Base-by-base conservation (phyloP, 371 early-diverging fungal species). In the Mortierella sp. region DNA sequence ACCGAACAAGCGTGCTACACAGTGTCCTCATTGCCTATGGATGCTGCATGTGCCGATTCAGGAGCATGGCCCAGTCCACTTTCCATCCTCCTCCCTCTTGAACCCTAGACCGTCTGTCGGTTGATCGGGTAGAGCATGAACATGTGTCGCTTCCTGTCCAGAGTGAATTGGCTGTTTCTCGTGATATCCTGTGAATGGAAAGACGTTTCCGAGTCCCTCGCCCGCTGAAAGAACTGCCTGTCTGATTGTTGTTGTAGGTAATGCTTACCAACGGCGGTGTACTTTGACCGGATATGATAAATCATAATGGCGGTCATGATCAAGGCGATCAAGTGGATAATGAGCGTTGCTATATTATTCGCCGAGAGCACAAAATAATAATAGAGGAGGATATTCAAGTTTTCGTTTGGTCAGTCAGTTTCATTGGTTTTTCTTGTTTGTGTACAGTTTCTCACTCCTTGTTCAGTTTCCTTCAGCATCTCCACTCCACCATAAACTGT, bases 251-350 rank as follows among this genome's bases (percentile, higher is more conserved):
- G 65, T 8, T 19, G 7, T 13, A 42, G 44, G 10, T 10, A 8
- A 42, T 68, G 88, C 93, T 88, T 91, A 95, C 98, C 99, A 63
- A 99, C 97, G 42, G 99, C 99, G 14, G 98, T 99, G 90, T 97
- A 98, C 91, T 99, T 99, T 44, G 96, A 94, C 84, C 96, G 95
- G 87, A 99, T 96, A 88, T 98, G 98, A 85, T 95, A 96, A 87
- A 99, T 97, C 99, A 99, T 99, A 88, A 98, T 98, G 45, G 94
- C 91, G 13, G 98, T 96, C 99, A 99, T 99, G 81, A 97, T 88
- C 79, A 99, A 91, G 38, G 98, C 96, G 74, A 97, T 93, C 74
- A 98, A 88, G 88, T 98, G 95, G 77, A 97, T 95, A 47, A 98
- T 95, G 34, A 98, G 86, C 52, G 96, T 95, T 13, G 97, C 95